Evolutionary conservation across 345 rosid genomes (phyloP), one percentile per base, ranked within the genome.

Genomic region (Corchorus capsularis): DNA sequence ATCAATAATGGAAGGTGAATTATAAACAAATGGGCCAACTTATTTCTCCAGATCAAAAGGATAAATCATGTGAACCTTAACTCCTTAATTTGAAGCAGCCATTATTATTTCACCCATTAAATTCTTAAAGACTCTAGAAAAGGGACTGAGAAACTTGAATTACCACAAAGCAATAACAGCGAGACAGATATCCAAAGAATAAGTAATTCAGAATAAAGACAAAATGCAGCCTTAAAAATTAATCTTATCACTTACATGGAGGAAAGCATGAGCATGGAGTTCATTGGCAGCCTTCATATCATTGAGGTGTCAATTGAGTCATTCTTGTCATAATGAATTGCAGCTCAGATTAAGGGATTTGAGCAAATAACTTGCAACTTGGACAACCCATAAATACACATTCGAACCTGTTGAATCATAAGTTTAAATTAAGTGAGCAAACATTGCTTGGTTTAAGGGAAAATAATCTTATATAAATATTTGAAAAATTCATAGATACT

Each of bases 71-170:
- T 20, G 71, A 82, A 91, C 94, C 96, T 91, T 86, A 80, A 85
- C 91, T 61, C 79, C 82, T 70, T 68, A 43, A 76, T 34, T 72
- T 68, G 87, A 76, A 81, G 85, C 85, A 68, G 85, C 82, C 72
- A 80, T 77, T 66, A 81, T 59, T 80, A 89, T 74, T 85, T 93
- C 96, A 19, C 88, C 93, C 91, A 88, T 92, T 59, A 59, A 67
- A 54, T 72, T 82, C 77, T 70, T 75, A 74, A 64, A 35, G n/a
- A 53, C 43, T 35, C 74, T 37, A 34, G 19, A 10, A 39, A 45
- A 10, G 32, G 37, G 59, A 79, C n/a, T 56, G 70, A 71, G 6
- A 6, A 49, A 61, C 65, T 82, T 66, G 77, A 82, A 71, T 74
- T 63, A 75, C 76, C 72, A 77, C 75, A 69, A 78, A 77, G 69